Evolutionary conservation across 805 yeast species (phyloP).

Genomic region (Wickerhamomyces kurtzmanii): DNA sequence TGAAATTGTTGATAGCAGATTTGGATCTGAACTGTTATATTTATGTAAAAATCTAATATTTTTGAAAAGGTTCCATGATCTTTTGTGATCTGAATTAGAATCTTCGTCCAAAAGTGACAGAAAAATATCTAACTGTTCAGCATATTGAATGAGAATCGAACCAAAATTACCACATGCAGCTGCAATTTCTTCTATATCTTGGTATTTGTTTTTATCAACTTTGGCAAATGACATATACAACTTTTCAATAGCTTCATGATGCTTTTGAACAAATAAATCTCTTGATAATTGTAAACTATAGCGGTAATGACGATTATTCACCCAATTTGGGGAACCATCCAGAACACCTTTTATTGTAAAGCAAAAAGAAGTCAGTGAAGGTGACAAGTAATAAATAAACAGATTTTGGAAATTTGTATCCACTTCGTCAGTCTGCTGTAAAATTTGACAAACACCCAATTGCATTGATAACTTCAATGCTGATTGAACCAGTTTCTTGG

Average conservation of each 20-base stretch:
- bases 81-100: conserved; percentile 8
- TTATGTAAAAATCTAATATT: conserved; percentile 44
- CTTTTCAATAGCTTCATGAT: conserved; percentile 43
- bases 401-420: conserved; percentile 46
- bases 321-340: conserved; percentile 46
- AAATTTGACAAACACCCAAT: conserved; percentile 34
- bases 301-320: conserved; percentile 27
- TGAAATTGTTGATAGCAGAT: conserved; percentile 5
- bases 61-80: conserved; percentile 43
- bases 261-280: conserved; percentile 45
- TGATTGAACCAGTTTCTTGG: conserved; percentile 37
- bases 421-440: conserved; percentile 1
- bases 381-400: conserved; percentile 61
- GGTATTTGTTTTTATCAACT: conserved; percentile 58
- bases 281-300: conserved; percentile 40
- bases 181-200: conserved; percentile 79
- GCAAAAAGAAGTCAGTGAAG: conserved; percentile 59
- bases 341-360: conserved; percentile 55
- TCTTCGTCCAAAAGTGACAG: conserved; percentile 33
- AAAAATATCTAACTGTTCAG: conserved; percentile 43
- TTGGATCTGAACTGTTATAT: conserved; percentile 1
- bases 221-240: conserved; percentile 35
- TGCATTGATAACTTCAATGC: conserved; percentile 43
- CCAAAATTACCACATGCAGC: conserved; percentile 81
- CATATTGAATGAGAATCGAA: conserved; percentile 50